A percentile compares a stretch with the other conserved stretches of the same genome.
phyloP scores from a whole-genome alignment of 345 rosid genomes.

The Camelina laxa region DNA sequence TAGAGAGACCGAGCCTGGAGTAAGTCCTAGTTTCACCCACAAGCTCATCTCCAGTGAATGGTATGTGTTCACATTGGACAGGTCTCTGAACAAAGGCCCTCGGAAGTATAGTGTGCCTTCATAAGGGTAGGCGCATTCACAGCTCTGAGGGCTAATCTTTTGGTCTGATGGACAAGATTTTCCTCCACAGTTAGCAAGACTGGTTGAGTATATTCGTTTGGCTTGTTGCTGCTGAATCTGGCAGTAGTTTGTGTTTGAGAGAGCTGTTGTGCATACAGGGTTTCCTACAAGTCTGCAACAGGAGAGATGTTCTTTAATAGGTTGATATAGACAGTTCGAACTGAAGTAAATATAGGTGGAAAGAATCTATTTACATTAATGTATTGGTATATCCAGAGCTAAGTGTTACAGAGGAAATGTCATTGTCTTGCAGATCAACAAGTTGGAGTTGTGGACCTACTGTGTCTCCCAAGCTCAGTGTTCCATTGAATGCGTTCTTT shows the following conservation, averaged over 20 bases:
- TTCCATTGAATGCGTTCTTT: conserved; percentile 70
- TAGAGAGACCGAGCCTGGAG: conserved; percentile 84
- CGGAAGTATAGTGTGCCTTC: conserved; percentile 86
- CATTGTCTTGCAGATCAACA: conserved; percentile 77
- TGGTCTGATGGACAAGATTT: conserved; percentile 65
- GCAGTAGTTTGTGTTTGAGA: conserved; percentile 72
- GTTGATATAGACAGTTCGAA: neutral
- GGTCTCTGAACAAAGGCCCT: conserved; percentile 76
- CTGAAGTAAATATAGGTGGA: neutral
- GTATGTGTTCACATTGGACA: conserved; percentile 61
- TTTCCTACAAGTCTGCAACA: conserved; percentile 81
- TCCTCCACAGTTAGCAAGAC: conserved; percentile 71
- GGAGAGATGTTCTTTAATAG: conserved; percentile 28
- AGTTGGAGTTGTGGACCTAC: conserved; percentile 62
- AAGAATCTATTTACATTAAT: conserved; percentile 56
- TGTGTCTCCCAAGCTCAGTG: conserved; percentile 62
- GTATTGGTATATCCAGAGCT: conserved; percentile 63
- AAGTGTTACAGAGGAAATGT: conserved; percentile 68
- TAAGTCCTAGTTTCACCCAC: conserved; percentile 70
- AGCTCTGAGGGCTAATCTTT: conserved; percentile 90
- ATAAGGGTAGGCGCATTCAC: conserved; percentile 86
- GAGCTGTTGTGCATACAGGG: conserved; percentile 73
- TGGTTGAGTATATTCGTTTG: conserved; percentile 72
- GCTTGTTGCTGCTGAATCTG: conserved; percentile 60
- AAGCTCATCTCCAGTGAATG: conserved; percentile 83